phyloP scores from a whole-genome alignment of 2,329 filamentous ascomycete species.

The Aspergillus alliaceus region DNA sequence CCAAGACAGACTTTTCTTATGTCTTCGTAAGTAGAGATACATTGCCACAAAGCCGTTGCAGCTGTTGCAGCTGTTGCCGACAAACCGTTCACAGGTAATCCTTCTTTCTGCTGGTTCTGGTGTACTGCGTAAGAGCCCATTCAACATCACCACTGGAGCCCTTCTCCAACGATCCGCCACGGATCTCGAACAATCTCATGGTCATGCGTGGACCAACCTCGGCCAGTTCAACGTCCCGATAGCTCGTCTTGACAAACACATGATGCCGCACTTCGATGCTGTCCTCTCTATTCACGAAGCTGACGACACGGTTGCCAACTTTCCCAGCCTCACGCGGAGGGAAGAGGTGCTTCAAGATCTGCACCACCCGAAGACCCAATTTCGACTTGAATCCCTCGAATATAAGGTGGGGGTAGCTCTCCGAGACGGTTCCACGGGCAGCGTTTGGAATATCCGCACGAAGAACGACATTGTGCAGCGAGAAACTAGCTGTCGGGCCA shows the following conservation, averaged over 20 bases:
- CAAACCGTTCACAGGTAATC: constrained; percentile 68
- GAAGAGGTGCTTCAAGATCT: constrained; percentile 91
- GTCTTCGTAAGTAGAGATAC: constrained; percentile 16
- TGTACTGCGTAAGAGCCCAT: constrained; percentile 96
- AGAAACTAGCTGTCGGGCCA: constrained; percentile 84
- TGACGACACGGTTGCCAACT: constrained; percentile 84
- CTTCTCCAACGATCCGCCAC: constrained; percentile 83
- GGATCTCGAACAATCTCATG: constrained; percentile 93
- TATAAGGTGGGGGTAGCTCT: constrained; percentile 90
- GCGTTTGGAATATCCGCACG: constrained; percentile 90
- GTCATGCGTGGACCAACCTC: constrained; percentile 95
- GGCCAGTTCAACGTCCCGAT: constrained; percentile 82
- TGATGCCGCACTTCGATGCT: constrained; percentile 88
- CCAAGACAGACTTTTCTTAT: constrained; percentile 27
- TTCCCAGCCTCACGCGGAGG: constrained; percentile 85
- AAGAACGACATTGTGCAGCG: constrained; percentile 87
- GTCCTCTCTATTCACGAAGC: constrained; percentile 88
- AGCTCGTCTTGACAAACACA: constrained; percentile 91
- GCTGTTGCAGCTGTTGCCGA: too few relatives aligned
- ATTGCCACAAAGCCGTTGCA: constrained; percentile 13
- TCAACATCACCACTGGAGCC: constrained; percentile 91
- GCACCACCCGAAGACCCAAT: constrained; percentile 78
- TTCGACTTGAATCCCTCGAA: constrained; percentile 89
- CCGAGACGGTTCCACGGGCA: constrained; percentile 81
- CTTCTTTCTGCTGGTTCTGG: constrained; percentile 90